Base-by-base conservation (phyloP, 805 yeast genomes). In the Ascoidea tarda region DNA sequence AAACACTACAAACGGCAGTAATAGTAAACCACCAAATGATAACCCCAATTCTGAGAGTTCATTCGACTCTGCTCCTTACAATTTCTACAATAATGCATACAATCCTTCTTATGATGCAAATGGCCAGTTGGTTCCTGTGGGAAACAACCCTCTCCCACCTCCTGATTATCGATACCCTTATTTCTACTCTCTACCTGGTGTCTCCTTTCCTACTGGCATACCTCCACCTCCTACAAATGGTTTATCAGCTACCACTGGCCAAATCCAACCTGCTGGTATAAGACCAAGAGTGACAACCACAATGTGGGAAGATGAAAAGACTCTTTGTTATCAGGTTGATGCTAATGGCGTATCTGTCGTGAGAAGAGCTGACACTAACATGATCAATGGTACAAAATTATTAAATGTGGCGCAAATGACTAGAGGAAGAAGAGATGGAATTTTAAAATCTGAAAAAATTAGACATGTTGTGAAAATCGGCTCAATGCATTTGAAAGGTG, bases 301-400 rank as follows among this genome's bases (percentile, higher is more conserved):
- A 10, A 79, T 80, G 81, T 81, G 87, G 87, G 87, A 81, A 65
- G 87, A 81, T 61, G 87, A 81, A 59, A 79, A 78, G 59, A 81
- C 87, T 1, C 68, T 81, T 48, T 81, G 87, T 60, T 81, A 81
- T 64, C 87, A 81, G 63, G 87, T 81, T 50, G 87, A 81, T 55
- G 81, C 84, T 50, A 79, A 81, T 60, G 81, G 81, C 52, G 81
- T 81, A 45, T 70, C 81, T 1, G 86, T 81, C 44, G 84, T 81
- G 33, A 68, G 87, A 58, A 69, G 87, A 56, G 86, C 84, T 47
- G 87, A 81, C 63, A 81, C 81, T 60, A 81, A 81, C 63, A 79
- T 81, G 81, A 80, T 81, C 62, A 81, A 81, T 62, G 87, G 87
- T 50, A 81, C 87, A 16, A 81, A 81, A 62, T 69, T 81, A 50